These are phyloP conservation scores for Hypoxylon sp. DNA, from an alignment of 2,329 filamentous ascomycete genomes.

Conservation along the genomic window DNA sequence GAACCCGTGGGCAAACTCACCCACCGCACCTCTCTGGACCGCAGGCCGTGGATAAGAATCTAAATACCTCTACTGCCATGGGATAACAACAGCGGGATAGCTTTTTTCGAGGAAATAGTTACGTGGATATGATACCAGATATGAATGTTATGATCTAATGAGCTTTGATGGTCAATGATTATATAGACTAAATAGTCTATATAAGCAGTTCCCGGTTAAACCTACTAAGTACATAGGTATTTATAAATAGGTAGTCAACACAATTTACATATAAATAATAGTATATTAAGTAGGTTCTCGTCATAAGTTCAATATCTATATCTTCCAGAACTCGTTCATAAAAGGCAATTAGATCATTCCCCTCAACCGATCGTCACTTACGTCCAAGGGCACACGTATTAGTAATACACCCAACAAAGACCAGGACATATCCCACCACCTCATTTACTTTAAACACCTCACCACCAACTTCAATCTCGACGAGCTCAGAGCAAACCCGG, in stretches of 20 bases:
- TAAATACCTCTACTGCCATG: slow-evolving; percentile 3
- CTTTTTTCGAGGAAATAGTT: neutral
- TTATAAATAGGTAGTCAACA: neutral
- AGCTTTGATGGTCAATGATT: neutral
- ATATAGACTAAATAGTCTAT: slow-evolving; percentile 1
- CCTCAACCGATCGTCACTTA: neutral
- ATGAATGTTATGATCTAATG: slow-evolving; percentile 13
- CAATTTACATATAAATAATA: slow-evolving; percentile 10
- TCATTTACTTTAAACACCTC: slow-evolving; percentile 3
- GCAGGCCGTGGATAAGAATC: slow-evolving; percentile 6
- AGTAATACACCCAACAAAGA: neutral
- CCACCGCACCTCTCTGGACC: neutral
- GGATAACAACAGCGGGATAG: neutral
- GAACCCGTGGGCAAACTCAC: neutral
- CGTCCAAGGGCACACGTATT: neutral
- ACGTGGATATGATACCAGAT: slow-evolving; percentile 14
- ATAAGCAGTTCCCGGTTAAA: neutral
- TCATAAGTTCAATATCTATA: slow-evolving; percentile 6
- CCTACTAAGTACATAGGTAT: neutral
- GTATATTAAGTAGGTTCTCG: slow-evolving; percentile 19
- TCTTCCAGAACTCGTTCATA: slow-evolving; percentile 4
- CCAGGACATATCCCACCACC: slow-evolving; percentile 1
- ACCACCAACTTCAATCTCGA: neutral
- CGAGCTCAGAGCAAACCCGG: slow-evolving; percentile 77
- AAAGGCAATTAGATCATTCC: slow-evolving; percentile 4